Conservation (phyloP, 805 yeast species). For the Zygotorulaspora chibaensis region DNA sequence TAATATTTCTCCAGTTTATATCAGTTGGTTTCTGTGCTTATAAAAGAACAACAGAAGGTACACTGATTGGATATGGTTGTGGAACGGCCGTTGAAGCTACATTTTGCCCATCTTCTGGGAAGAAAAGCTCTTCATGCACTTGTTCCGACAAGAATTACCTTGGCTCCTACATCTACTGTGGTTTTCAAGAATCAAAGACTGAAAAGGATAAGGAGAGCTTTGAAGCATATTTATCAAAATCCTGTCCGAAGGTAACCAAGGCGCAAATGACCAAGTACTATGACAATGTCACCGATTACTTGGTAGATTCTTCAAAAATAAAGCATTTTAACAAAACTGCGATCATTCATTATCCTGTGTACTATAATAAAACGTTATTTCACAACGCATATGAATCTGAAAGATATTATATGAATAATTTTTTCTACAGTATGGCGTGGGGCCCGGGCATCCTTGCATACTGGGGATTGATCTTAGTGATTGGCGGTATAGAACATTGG, state of each 20-base stretch:
- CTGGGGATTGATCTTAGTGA: conserved; percentile 43
- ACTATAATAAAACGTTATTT: conserved; percentile 25
- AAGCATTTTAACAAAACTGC: conserved; percentile 36
- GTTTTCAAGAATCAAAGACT: conserved; percentile 10
- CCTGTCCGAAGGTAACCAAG: conserved; percentile 34
- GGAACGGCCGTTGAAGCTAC: conserved; percentile 22
- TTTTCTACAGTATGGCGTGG: conserved; percentile 37
- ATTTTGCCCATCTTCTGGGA: conserved; percentile 26
- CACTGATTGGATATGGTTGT: conserved; percentile 25
- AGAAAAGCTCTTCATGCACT: conserved; percentile 19
- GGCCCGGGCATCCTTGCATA: conserved; percentile 47
- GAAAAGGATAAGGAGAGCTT: conserved; percentile 2
- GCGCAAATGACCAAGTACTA: conserved; percentile 36
- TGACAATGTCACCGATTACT: conserved; percentile 41
- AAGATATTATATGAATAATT: conserved; percentile 34
- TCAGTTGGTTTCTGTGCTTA: background rate
- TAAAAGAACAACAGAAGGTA: conserved; percentile 18
- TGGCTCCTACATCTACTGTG: conserved; percentile 30
- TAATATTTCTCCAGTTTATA: background rate
- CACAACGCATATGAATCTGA: conserved; percentile 29
- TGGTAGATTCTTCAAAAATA: conserved; percentile 32
- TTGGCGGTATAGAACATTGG: conserved; percentile 43
- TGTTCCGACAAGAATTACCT: conserved; percentile 25
- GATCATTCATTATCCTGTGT: conserved; percentile 37
- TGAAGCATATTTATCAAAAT: conserved; percentile 12